Percentiles rank a stretch among this genome's conserved stretches.
phyloP scores from a whole-genome alignment of 2,329 filamentous ascomycete genomes.

The Corinectria fuckeliana region DNA sequence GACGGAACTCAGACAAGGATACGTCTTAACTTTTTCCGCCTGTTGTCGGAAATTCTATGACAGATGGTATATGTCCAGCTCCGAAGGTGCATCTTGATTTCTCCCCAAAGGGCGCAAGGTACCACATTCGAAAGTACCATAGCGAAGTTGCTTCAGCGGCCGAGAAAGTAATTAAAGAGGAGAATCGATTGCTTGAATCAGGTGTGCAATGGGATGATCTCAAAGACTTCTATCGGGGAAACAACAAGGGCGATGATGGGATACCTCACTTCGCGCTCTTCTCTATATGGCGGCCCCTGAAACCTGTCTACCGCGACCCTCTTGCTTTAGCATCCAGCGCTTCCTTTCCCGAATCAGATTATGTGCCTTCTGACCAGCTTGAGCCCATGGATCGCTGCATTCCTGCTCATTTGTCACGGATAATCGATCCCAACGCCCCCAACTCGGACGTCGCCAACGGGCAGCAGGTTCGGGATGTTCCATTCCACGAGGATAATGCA shows the following conservation, averaged over 20 bases:
- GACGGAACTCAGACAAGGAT: background rate
- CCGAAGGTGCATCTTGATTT: slow-evolving; percentile 14
- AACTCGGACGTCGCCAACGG: background rate
- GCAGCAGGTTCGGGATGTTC: background rate
- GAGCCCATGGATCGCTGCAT: background rate
- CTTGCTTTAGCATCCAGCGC: slow-evolving; percentile 3
- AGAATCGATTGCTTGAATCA: slow-evolving; percentile 1
- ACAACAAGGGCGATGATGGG: background rate
- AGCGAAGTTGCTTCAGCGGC: background rate
- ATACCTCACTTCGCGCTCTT: slow-evolving; percentile 14
- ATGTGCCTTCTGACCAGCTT: slow-evolving; percentile 6
- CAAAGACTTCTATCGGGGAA: slow-evolving; percentile 7
- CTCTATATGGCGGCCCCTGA: slow-evolving; percentile 14
- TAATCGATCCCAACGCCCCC: slow-evolving; percentile 2
- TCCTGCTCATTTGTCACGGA: background rate
- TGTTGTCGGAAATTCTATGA: background rate
- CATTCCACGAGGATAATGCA: background rate
- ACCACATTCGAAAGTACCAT: slow-evolving; percentile 14
- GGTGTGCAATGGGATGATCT: slow-evolving; percentile 5
- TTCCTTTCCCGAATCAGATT: slow-evolving; percentile 10
- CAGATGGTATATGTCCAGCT: slow-evolving; percentile 4
- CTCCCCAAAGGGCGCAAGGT: slow-evolving; percentile 11
- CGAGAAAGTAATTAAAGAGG: background rate
- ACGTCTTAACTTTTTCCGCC: background rate
- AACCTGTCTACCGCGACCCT: slow-evolving; percentile 10